These are phyloP conservation scores for Xylariaceae sp. DNA, from an alignment of 2,329 filamentous ascomycete species.

Conservation along the genomic window DNA sequence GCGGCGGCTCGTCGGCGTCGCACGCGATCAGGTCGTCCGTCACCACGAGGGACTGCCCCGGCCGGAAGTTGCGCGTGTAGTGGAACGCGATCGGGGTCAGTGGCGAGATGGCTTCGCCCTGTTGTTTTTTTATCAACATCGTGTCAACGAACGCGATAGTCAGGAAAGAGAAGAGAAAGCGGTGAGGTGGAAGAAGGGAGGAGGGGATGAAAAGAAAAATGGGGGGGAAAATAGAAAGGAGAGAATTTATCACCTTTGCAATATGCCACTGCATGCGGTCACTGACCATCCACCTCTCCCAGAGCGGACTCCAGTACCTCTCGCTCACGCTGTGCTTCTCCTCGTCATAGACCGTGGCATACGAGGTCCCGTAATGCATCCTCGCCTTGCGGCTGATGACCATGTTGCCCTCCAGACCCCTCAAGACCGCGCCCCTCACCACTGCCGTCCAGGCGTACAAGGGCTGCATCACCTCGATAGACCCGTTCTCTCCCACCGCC, in stretches of 20 bases:
- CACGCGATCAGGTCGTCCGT: conserved; percentile 77
- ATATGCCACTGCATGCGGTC: conserved; percentile 86
- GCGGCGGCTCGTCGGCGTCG: conserved; percentile 61
- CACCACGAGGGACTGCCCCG: conserved; percentile 69
- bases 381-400: conserved; percentile 68
- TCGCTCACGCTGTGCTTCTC: conserved; percentile 67
- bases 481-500: conserved; percentile 42
- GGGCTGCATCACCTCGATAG: conserved; percentile 75
- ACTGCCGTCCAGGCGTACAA: conserved; percentile 79
- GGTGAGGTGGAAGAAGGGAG: not conserved
- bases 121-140: too few relatives aligned
- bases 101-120: conserved; percentile 73
- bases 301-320: conserved; percentile 72
- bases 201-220: not conserved
- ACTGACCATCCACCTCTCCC: conserved; percentile 78
- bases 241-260: conserved; percentile 65
- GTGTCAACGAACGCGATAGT: too few relatives aligned
- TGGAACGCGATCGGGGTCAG: conserved; percentile 71
- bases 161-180: too few relatives aligned
- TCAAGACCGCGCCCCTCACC: conserved; percentile 68
- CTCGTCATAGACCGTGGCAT: conserved; percentile 76
- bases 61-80: conserved; percentile 79
- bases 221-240: conserved; percentile 14
- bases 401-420: conserved; percentile 73
- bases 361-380: conserved; percentile 75